Percentiles rank a stretch among this genome's conserved stretches.
Evolutionary conservation across 176 grass and related monocot genomes (phyloP).

Genomic region (Musa schizocarpa): DNA sequence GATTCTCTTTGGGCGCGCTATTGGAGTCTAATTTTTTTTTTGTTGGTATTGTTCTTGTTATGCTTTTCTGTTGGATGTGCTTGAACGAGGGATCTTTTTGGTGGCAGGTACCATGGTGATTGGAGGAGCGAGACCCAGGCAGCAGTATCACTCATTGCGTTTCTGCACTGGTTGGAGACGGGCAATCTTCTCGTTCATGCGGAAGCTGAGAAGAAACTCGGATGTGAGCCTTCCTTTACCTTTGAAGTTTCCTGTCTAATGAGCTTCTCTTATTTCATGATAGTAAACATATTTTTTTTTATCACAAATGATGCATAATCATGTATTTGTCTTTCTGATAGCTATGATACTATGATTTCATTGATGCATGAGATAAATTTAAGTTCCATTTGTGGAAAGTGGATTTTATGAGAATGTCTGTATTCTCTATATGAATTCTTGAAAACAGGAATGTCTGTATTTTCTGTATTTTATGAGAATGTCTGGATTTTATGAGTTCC

Average conservation of each 20-base stretch:
- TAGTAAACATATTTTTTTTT: not conserved
- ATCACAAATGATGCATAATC: not conserved
- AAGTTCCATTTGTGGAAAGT: too few relatives aligned
- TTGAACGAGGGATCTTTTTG: not conserved
- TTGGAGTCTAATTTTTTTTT: too few relatives aligned
- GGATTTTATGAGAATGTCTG: not conserved
- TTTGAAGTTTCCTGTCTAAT: not conserved
- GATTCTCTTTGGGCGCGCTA: constrained; percentile 2
- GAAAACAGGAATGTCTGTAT: not conserved
- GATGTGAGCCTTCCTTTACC: constrained; percentile 29
- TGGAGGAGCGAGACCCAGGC: constrained; percentile 75
- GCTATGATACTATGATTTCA: too few relatives aligned
- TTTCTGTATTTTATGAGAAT: too few relatives aligned
- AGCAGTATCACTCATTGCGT: constrained; percentile 61
- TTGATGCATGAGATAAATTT: too few relatives aligned
- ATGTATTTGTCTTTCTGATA: not conserved
- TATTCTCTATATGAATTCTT: not conserved
- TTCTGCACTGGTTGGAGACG: constrained; percentile 85
- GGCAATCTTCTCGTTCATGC: constrained; percentile 60
- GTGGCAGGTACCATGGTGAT: constrained; percentile 64
- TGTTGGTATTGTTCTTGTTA: not conserved
- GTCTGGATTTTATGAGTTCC: too few relatives aligned
- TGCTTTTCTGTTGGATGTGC: not conserved
- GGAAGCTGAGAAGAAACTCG: constrained; percentile 83
- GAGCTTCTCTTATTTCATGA: not conserved